These are phyloP conservation scores for Paraleonurus japonicus DNA, from an alignment of 257 asterid genomes.

Conservation along the genomic window DNA sequence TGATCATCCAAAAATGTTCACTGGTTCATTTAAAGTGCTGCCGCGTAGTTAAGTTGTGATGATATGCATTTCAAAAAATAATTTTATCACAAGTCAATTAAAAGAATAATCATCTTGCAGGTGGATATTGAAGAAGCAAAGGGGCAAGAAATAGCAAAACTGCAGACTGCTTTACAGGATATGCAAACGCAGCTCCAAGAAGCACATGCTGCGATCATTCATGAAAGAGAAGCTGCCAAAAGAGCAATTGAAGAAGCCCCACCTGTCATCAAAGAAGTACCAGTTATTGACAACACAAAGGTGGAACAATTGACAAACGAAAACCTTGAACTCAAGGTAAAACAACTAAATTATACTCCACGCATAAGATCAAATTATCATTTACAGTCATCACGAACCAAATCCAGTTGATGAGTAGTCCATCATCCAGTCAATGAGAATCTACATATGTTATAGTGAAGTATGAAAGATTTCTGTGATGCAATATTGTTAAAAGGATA, in stretches of 20 bases:
- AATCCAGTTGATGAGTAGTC: slow-evolving; percentile 2
- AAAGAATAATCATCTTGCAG: slow-evolving; percentile 43
- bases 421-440: not conserved
- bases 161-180: slow-evolving; percentile 64
- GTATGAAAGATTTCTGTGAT: not conserved
- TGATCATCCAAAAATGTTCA: not conserved
- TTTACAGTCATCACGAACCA: slow-evolving; percentile 9
- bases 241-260: slow-evolving; percentile 90
- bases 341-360: slow-evolving; percentile 18
- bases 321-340: slow-evolving; percentile 77
- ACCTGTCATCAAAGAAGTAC: slow-evolving; percentile 86
- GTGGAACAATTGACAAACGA: slow-evolving; percentile 72
- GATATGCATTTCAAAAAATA: slow-evolving; percentile 2
- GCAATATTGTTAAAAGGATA: not conserved
- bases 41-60: slow-evolving; percentile 1
- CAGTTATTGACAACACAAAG: slow-evolving; percentile 72
- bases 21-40: not conserved
- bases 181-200: slow-evolving; percentile 67
- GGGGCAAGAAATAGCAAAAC: slow-evolving; percentile 70
- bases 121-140: slow-evolving; percentile 85
- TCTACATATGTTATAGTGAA: not conserved
- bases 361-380: not conserved
- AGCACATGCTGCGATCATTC: slow-evolving; percentile 66
- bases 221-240: slow-evolving; percentile 81
- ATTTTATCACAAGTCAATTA: not conserved